Base-by-base conservation (phyloP, 2,329 filamentous ascomycete genomes). In the Trichoderma atrobrunneum region DNA sequence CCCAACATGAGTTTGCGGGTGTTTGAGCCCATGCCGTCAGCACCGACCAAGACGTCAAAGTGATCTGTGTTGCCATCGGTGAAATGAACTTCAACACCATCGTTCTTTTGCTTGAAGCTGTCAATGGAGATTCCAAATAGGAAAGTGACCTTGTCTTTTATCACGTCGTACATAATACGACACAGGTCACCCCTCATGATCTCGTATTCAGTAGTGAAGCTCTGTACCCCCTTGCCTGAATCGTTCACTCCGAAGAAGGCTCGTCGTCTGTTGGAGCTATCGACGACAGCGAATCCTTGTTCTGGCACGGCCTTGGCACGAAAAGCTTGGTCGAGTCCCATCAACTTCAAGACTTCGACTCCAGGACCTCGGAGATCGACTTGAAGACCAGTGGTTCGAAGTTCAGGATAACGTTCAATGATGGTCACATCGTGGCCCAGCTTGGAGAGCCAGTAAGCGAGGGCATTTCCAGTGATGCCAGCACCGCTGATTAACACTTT, bases 151-250 rank as follows among this genome's bases (percentile, higher is more conserved):
- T 75, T 74, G 12, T 77, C 75, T 21, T 76, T 76, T 0, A 76
- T 76, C 1, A 78, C 74, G 34, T 80, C 80, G 32, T 85, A 82
- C 0, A 89, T 71, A 2, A 89, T 74, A 1, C 75, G 76, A 14
- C 82, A 84, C 34, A 89, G 74, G 68, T 88, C 85, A 0, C 85
- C 87, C 10, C 87, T 80, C 82, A 89, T 84, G 62, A 89, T 88
- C 77, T 89, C 87, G 48, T 83, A 85, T 26, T 89, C 87, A 0
- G 80, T 82, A 0, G 85, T 85, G 28, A 87, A 80, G 24, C 76
- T 79, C 36, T 59, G 54, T 7, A 48, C 18, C 26, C 39, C 64
- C 62, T 61, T 72, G 24, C 14, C 67, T 36, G 39, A 65, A 5
- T 54, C 72, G 59, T 26, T 62, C 10, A 14, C 72, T 79, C 34